phyloP scores from a whole-genome alignment of 2,329 filamentous ascomycete genomes.

The Penicillium digitatum region DNA sequence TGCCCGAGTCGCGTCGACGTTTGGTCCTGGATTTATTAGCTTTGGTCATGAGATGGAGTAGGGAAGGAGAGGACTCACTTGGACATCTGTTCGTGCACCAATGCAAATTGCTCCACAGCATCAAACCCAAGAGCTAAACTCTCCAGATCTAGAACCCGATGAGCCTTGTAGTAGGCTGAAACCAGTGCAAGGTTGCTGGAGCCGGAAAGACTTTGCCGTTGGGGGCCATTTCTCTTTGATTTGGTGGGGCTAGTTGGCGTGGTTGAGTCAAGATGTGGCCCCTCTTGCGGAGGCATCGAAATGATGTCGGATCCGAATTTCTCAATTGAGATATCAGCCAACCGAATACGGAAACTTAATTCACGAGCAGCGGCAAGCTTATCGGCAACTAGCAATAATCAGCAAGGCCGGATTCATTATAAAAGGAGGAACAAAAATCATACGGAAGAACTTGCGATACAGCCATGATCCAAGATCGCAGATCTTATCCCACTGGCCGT shows the following conservation, averaged over 20 bases:
- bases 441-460: constrained; percentile 82
- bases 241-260: constrained; percentile 35
- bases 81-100: constrained; percentile 48
- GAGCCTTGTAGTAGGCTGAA: constrained; percentile 47
- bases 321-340: constrained; percentile 46
- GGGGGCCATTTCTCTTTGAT: constrained; percentile 24
- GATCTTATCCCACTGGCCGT: constrained; percentile 67
- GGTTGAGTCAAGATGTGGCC: constrained; percentile 24
- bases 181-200: constrained; percentile 26
- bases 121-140: constrained; percentile 63
- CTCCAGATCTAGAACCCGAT: constrained; percentile 66
- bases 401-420: background rate
- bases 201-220: constrained; percentile 28
- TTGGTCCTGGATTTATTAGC: constrained; percentile 24
- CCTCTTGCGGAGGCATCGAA: constrained; percentile 16
- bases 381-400: constrained; percentile 31
- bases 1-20: constrained; percentile 34
- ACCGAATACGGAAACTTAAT: constrained; percentile 50
- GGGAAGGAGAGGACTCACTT: constrained; percentile 30
- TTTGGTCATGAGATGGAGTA: background rate
- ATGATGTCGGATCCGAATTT: constrained; percentile 40
- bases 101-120: constrained; percentile 63
- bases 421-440: constrained; percentile 42
- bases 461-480: constrained; percentile 65
- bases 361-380: constrained; percentile 53